A percentile compares a stretch with the other conserved stretches of the same genome.
Conservation (phyloP, 768 basidiomycete genomes). For the Gyrodon lividus region DNA sequence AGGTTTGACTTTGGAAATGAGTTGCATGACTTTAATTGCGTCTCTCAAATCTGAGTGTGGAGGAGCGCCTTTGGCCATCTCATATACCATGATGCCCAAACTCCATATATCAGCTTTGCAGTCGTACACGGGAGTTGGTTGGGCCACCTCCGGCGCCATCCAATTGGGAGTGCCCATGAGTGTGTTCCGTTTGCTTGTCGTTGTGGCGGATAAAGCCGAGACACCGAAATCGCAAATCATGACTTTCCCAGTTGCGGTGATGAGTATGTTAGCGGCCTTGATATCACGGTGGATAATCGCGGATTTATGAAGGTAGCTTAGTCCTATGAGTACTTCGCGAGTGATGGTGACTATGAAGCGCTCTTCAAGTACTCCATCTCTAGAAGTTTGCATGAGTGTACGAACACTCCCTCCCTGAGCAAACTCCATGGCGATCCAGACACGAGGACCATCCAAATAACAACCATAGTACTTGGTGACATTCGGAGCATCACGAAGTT, state of each 20-base stretch:
- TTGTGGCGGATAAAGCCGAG: conserved; percentile 82
- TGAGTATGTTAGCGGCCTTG: conserved; percentile 95
- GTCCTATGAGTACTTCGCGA: conserved; percentile 83
- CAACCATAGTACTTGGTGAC: conserved; percentile 97
- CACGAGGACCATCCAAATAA: conserved; percentile 89
- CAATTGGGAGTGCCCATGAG: conserved; percentile 97
- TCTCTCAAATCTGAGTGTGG: conserved; percentile 86
- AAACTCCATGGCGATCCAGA: conserved; percentile 99
- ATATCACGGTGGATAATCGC: conserved; percentile 97
- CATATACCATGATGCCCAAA: conserved; percentile 92
- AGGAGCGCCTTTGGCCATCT: conserved; percentile 95
- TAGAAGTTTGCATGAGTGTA: conserved; percentile 87
- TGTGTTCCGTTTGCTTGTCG: conserved; percentile 90
- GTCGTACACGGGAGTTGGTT: conserved; percentile 86
- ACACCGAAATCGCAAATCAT: conserved; percentile 99
- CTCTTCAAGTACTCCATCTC: conserved; percentile 78
- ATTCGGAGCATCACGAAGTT: conserved; percentile 86
- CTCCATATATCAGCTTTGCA: conserved; percentile 99
- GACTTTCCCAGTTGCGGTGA: conserved; percentile 85
- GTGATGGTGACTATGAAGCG: conserved; percentile 84
- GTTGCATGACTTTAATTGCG: conserved; percentile 80
- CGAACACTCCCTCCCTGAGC: conserved; percentile 94
- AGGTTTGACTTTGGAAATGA: conserved; percentile 84
- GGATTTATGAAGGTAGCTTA: conserved; percentile 89
- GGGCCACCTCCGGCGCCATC: conserved; percentile 99